Evolutionary conservation across 768 basidiomycete genomes (phyloP), one percentile per base, ranked within the genome.

Genomic region (Boletus tomentosulus): DNA sequence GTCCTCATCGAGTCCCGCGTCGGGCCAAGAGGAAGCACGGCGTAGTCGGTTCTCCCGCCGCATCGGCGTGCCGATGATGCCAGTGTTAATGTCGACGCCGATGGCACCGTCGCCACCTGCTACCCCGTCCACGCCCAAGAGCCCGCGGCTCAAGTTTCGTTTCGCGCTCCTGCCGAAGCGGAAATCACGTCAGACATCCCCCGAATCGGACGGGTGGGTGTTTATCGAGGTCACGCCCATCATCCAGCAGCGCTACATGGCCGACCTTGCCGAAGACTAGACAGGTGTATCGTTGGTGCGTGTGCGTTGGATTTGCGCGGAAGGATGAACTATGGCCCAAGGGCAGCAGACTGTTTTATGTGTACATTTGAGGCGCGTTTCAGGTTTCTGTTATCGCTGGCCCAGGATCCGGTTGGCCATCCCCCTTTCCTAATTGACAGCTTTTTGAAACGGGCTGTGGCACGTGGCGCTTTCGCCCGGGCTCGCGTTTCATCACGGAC

Each of bases 141-240:
- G 53, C 47, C 46, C 60, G 35, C 59, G 57, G 34, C 50, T 53
- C 54, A 61, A 48, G 44, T 4, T 56, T 11, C 57, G 57, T 16
- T 51, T 61, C n/a, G 6, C 62, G 11, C 53, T 61, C 3, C 52
- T 68, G 0, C 52, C 56, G 9, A 60, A 47, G 37, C 59, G 68
- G 28, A 64, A 55, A 19, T 19, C 22, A n/a, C 64, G 53, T 25
- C 54, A 37, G 37, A 16, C 54, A 3, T 58, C 55, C 8, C 37
- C 34, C 10, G 65, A 37, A 28, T 57, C 56, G 31, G 69, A 64
- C 1, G 70, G 67, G 10, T 70, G 70, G 68, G 63, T 70, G 19
- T 65, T 57, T 39, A 58, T 70, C 51, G 68, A 71, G 4, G 48
- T 72, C 27, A 65, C 57, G 6, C 66, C 68, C 3, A 15, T 54